Percentiles rank a stretch among this genome's conserved stretches.
Evolutionary conservation across 495 filamentous ascomycete species (phyloP).

Genomic region (Talaromyces borbonicus): DNA sequence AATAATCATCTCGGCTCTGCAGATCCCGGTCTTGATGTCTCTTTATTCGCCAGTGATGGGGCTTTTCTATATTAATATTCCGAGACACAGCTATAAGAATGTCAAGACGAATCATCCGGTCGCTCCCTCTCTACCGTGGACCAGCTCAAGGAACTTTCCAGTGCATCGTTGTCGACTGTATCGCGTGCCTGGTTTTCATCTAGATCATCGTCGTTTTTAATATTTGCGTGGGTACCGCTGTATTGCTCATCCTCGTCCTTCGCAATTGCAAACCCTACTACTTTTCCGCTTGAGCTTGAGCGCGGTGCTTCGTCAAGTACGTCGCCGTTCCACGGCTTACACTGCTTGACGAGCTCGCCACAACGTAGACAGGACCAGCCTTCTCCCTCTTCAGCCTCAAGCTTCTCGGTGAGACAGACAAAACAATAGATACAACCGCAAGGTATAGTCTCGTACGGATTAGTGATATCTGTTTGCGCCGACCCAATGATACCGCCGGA

Average conservation of each 20-base stretch:
- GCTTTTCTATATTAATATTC: too few relatives aligned
- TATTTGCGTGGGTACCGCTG: not conserved
- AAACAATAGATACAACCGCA: constrained; percentile 96
- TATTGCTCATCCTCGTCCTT: constrained; percentile 7
- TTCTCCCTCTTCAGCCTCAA: constrained; percentile 91
- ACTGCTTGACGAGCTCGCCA: constrained; percentile 75
- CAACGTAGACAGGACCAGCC: constrained; percentile 94
- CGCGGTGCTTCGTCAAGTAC: constrained; percentile 51
- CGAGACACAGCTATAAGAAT: too few relatives aligned
- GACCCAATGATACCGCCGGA: constrained; percentile 72
- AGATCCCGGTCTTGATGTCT: too few relatives aligned
- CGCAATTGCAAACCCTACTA: constrained; percentile 56
- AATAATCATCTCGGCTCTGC: too few relatives aligned
- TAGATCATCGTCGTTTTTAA: not conserved
- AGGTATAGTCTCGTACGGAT: constrained; percentile 85
- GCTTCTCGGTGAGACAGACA: constrained; percentile 81
- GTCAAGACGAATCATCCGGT: too few relatives aligned
- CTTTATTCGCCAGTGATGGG: too few relatives aligned
- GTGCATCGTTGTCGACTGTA: constrained; percentile 23
- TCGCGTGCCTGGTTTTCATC: constrained; percentile 21
- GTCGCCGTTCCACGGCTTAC: constrained; percentile 87
- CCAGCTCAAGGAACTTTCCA: constrained; percentile 31
- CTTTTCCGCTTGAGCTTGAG: constrained; percentile 45
- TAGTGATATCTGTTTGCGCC: constrained; percentile 88
- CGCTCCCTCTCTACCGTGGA: constrained; percentile 17